A percentile compares a stretch with the other conserved stretches of the same genome.
These are phyloP conservation scores for Gracilaria vermiculophylla DNA, from an alignment of 23 red algal genomes.

Conservation along the genomic window DNA sequence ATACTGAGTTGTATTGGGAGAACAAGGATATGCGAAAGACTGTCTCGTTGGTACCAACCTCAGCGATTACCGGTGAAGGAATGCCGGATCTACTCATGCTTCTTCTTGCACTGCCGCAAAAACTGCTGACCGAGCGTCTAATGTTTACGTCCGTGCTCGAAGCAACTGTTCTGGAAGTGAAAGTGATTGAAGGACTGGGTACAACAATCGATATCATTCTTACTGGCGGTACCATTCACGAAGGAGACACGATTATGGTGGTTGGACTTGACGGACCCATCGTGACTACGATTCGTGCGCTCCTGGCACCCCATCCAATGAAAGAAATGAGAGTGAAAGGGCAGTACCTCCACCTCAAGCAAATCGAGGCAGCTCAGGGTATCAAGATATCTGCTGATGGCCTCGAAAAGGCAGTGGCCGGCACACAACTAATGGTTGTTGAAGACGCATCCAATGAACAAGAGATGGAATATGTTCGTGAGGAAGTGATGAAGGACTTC, in stretches of 20 bases:
- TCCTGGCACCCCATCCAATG: slow-evolving; percentile 99
- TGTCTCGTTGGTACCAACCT: slow-evolving; percentile 93
- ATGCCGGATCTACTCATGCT: slow-evolving; percentile 97
- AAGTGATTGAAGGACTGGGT: slow-evolving; percentile 96
- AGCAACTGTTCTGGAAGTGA: slow-evolving; percentile 97
- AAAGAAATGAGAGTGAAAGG: slow-evolving; percentile 98
- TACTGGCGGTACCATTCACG: slow-evolving; percentile 83
- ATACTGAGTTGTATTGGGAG: slow-evolving; percentile 98
- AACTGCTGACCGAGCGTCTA: slow-evolving; percentile 75
- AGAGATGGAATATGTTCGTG: slow-evolving; percentile 94
- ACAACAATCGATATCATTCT: slow-evolving; percentile 97
- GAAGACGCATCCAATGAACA: slow-evolving; percentile 68
- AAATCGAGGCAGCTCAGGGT: slow-evolving; percentile 93
- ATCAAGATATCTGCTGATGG: slow-evolving; percentile 96
- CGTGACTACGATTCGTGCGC: slow-evolving; percentile 87
- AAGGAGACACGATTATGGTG: slow-evolving; percentile 96
- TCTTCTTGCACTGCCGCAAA: slow-evolving; percentile 86
- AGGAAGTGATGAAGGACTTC: slow-evolving; percentile 99
- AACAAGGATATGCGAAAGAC: slow-evolving; percentile 79
- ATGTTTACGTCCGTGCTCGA: slow-evolving; percentile 79
- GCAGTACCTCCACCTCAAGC: slow-evolving; percentile 94
- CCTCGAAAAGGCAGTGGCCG: slow-evolving; percentile 93
- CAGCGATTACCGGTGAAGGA: slow-evolving; percentile 95
- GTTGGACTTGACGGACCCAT: slow-evolving; percentile 96
- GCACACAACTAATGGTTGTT: slow-evolving; percentile 92